Evolutionary conservation across 202 grass and related monocot species (phyloP).

Genomic region (Brachypodium distachyon): DNA sequence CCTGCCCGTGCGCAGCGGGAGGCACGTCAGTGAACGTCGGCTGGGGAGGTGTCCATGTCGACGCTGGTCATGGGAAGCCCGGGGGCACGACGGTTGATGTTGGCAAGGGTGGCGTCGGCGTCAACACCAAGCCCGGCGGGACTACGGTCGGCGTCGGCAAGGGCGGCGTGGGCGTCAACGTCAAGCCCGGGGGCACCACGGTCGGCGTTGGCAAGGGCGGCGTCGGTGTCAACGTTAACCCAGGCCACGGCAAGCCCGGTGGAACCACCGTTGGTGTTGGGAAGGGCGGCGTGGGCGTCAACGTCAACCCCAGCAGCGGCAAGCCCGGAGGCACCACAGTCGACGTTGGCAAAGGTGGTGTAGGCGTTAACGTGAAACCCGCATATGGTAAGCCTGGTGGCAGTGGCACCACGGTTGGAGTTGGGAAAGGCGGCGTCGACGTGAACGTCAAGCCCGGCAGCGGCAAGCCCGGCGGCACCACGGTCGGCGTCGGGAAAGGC

Average conservation of each 20-base stretch:
- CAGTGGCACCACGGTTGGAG: slow-evolving; percentile 37
- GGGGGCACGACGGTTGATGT: slow-evolving; percentile 29
- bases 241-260: slow-evolving; percentile 19
- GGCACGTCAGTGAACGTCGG: slow-evolving; percentile 54
- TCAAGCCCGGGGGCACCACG: slow-evolving; percentile 37
- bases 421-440: slow-evolving; percentile 32
- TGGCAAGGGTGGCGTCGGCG: slow-evolving; percentile 27
- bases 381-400: slow-evolving; percentile 29
- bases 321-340: slow-evolving; percentile 43
- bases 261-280: slow-evolving; percentile 45
- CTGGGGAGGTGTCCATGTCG: slow-evolving; percentile 43
- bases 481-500: slow-evolving; percentile 37
- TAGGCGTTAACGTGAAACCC: slow-evolving; percentile 45
- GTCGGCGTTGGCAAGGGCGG: slow-evolving; percentile 19
- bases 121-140: slow-evolving; percentile 29
- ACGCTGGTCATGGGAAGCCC: slow-evolving; percentile 37
- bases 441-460: slow-evolving; percentile 29
- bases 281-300: slow-evolving; percentile 40
- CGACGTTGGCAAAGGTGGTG: slow-evolving; percentile 47
- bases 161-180: slow-evolving; percentile 36
- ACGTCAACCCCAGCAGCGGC: slow-evolving; percentile 28
- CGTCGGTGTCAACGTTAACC: slow-evolving; percentile 30
- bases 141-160: slow-evolving; percentile 42
- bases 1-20: slow-evolving; percentile 12
- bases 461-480: slow-evolving; percentile 46